Evolutionary conservation across 805 yeast genomes (phyloP).

Genomic region (Yamadazyma tumulicola): DNA sequence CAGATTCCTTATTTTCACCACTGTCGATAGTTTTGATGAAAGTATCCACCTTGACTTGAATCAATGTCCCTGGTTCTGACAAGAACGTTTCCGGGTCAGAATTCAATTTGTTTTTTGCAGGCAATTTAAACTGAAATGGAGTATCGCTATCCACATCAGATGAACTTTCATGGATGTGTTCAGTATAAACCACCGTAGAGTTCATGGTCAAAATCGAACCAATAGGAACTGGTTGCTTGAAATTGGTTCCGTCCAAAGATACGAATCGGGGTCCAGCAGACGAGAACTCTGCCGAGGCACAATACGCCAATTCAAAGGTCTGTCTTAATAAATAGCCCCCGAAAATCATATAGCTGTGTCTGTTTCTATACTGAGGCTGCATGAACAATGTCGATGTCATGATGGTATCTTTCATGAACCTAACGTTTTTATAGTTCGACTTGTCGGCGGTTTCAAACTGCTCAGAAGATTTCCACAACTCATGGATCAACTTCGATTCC

Average conservation of each 20-base stretch:
- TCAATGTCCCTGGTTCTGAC: slow-evolving; percentile 76
- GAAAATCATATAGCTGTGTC: slow-evolving; percentile 91
- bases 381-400: slow-evolving; percentile 77
- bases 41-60: slow-evolving; percentile 88
- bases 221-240: slow-evolving; percentile 93
- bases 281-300: slow-evolving; percentile 86
- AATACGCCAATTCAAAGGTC: slow-evolving; percentile 89
- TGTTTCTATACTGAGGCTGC: slow-evolving; percentile 96
- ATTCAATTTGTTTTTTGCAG: slow-evolving; percentile 55
- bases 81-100: slow-evolving; percentile 55
- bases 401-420: slow-evolving; percentile 68
- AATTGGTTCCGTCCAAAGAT: slow-evolving; percentile 85
- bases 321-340: slow-evolving; percentile 94
- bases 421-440: slow-evolving; percentile 30
- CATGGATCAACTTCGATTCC: slow-evolving; percentile 74
- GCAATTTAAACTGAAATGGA: slow-evolving; percentile 50
- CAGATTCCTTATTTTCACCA: slow-evolving; percentile 64
- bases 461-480: slow-evolving; percentile 56
- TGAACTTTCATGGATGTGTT: slow-evolving; percentile 46
- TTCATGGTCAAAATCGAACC: slow-evolving; percentile 83
- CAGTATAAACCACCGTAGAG: slow-evolving; percentile 84
- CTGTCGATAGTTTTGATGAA: slow-evolving; percentile 66
- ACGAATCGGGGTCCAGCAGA: slow-evolving; percentile 84
- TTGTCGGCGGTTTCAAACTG: slow-evolving; percentile 20
- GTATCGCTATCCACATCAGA: slow-evolving; percentile 22